Evolutionary conservation across 2,329 filamentous ascomycete species (phyloP), one percentile per base, ranked within the genome.

Genomic region (Aureobasidium subglaciale): DNA sequence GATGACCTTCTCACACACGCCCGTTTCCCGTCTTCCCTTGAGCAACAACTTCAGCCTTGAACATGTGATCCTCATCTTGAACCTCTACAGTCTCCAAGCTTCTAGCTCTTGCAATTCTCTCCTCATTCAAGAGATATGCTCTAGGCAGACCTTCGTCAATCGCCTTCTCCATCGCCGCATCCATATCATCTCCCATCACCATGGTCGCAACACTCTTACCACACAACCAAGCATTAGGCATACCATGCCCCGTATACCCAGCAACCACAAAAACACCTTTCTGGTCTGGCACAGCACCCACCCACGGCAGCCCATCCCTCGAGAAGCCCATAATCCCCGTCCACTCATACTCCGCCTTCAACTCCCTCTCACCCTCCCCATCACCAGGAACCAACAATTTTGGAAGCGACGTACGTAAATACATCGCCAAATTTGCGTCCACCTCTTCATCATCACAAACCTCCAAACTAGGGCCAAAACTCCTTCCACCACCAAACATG

Each of bases 261-360:
- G 67, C 68, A 5, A 66, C 57, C 15, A 70, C 60, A 58, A 62
- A 70, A 1, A 67, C 38, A 13, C 59, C 55, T 0, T 59, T 24
- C 70, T 22, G 78, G 61, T 5, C 67, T 0, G 84, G 83, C n/a
- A 90, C 79, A 9, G 72, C 69, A 0, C 87, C 88, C 2, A 91
- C 84, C 83, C 84, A 90, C 0, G 88, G 86, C 49, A 78, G 68
- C 0, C 78, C 73, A 66, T 91, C 88, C 6, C 82, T 73, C 27
- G 81, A 83, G 68, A 83, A 90, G 0, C 85, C 87, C 87, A 90
- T 91, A 61, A 90, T 86, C 0, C 88, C 88, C 1, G 85, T 88
- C 88, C 88, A 92, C 65, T 80, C 70, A 45, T 71, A 68, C 4
- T 67, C 70, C 2, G 78, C 77, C 46, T 72, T 58, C 30, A 81